A percentile compares a stretch with the other conserved stretches of the same genome.
Evolutionary conservation across 169 alveolate genomes (phyloP).

Genomic region (Cryptosporidium meleagridis): DNA sequence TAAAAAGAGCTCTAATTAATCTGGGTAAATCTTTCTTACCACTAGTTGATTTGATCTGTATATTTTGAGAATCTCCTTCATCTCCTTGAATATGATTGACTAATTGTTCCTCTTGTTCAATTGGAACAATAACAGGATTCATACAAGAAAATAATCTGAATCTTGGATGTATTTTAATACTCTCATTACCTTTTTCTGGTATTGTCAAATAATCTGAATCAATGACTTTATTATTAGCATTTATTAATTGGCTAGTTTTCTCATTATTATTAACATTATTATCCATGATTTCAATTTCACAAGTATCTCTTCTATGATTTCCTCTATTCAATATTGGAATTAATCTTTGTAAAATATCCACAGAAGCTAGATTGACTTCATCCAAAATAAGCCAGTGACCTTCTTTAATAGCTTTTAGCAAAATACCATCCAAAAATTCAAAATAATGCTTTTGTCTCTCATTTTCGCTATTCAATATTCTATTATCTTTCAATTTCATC

Average conservation of each 20-base stretch:
- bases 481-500: neutral
- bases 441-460: constrained; percentile 72
- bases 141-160: constrained; percentile 98
- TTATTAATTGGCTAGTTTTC: neutral
- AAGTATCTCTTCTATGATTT: neutral
- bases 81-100: constrained; percentile 76
- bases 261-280: neutral
- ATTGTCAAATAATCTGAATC: constrained; percentile 76
- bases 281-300: constrained; percentile 25
- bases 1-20: constrained; percentile 92
- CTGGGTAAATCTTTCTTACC: constrained; percentile 97
- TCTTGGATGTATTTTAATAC: constrained; percentile 89
- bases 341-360: constrained; percentile 94
- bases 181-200: constrained; percentile 88
- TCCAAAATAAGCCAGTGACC: constrained; percentile 99
- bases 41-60: constrained; percentile 89
- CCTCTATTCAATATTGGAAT: constrained; percentile 85
- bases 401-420: constrained; percentile 94
- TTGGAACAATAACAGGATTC: constrained; percentile 96
- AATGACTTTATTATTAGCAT: neutral
- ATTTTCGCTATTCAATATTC: constrained; percentile 9
- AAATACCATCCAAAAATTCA: constrained; percentile 96
- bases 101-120: constrained; percentile 50
- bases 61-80: constrained; percentile 83
- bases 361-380: constrained; percentile 98